Conservation (phyloP, 306 rosid species). For the Hippophae tibetana region DNA sequence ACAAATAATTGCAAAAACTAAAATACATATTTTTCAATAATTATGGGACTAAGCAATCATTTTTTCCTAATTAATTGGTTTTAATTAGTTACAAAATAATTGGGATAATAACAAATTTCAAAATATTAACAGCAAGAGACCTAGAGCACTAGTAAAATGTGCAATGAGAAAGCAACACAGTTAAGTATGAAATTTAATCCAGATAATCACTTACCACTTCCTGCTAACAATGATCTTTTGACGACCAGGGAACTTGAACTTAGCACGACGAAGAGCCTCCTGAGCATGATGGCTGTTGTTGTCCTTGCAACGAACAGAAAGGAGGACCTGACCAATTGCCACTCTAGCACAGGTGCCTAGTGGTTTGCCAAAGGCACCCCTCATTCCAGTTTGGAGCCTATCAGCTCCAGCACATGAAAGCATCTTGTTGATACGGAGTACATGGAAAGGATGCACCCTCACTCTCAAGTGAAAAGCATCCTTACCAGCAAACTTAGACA, state of each 20-base stretch:
- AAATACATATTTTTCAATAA: too few species aligned
- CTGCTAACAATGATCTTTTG: constrained; percentile 78
- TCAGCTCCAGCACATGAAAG: constrained; percentile 92
- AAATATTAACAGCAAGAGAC: too few species aligned
- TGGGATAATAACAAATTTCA: too few species aligned
- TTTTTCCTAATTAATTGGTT: too few species aligned
- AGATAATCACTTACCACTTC: constrained; percentile 47
- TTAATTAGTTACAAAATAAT: too few species aligned
- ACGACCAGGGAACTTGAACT: constrained; percentile 74
- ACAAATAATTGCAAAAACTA: too few species aligned
- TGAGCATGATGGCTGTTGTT: constrained; percentile 62
- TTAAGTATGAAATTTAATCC: not conserved
- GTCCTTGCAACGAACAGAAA: constrained; percentile 68
- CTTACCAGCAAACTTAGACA: constrained; percentile 66
- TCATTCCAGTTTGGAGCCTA: constrained; percentile 87
- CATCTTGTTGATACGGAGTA: constrained; percentile 83
- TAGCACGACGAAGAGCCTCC: constrained; percentile 83
- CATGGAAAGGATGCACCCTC: constrained; percentile 85
- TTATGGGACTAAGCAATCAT: too few species aligned
- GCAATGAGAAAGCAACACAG: too few species aligned
- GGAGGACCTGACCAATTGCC: constrained; percentile 74
- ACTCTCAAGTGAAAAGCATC: constrained; percentile 76
- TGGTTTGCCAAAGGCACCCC: constrained; percentile 89
- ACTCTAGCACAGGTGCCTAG: constrained; percentile 73
- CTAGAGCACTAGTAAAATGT: too few species aligned